Evolutionary conservation across 2,329 filamentous ascomycete genomes (phyloP).

Genomic region (Alternaria angustiovoidea): DNA sequence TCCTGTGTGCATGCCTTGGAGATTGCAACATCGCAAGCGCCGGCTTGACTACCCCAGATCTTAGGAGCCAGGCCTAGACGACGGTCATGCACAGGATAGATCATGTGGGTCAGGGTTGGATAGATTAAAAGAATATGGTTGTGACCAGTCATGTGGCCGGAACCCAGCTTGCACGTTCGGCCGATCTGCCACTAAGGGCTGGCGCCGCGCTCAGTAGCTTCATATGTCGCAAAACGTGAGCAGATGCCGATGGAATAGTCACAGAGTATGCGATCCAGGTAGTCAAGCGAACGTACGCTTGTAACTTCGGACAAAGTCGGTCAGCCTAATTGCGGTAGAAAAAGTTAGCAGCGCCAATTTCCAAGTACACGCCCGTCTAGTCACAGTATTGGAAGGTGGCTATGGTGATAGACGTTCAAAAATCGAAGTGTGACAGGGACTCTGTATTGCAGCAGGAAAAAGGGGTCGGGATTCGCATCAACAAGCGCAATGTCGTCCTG

Average conservation of each 20-base stretch:
- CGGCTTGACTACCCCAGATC: conserved; percentile 21
- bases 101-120: conserved; percentile 27
- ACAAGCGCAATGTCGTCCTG: neutral
- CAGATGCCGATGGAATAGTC: neutral
- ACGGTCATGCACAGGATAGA: conserved; percentile 28
- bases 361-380: neutral
- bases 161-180: conserved; percentile 21
- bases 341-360: neutral
- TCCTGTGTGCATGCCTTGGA: conserved; percentile 30
- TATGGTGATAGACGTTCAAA: neutral
- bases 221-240: conserved; percentile 2
- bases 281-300: conserved; percentile 8
- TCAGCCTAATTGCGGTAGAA: neutral
- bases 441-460: neutral
- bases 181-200: conserved; percentile 17
- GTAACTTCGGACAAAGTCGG: conserved; percentile 11
- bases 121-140: conserved; percentile 30
- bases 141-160: conserved; percentile 32
- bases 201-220: conserved; percentile 2
- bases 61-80: conserved; percentile 12
- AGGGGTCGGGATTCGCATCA: neutral
- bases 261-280: neutral
- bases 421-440: neutral
- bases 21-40: conserved; percentile 22
- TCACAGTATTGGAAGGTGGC: neutral